Percentiles rank a stretch among this genome's conserved stretches.
Evolutionary conservation across 371 early-diverging fungal species (phyloP).

Genomic region (Mucor velutinosus): DNA sequence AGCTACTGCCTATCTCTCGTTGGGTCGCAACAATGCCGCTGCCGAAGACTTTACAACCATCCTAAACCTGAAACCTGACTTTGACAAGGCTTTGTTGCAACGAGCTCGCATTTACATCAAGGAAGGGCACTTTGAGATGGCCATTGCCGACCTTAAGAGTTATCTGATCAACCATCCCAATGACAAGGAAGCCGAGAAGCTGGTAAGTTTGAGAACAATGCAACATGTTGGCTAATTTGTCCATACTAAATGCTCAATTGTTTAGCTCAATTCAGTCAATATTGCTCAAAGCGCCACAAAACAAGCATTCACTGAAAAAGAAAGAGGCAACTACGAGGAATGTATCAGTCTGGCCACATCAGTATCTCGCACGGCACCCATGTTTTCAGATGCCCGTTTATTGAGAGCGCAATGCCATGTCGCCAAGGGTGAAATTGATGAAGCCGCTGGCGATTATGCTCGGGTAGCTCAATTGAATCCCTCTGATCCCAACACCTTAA

Average conservation of each 20-base stretch:
- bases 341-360: constrained; percentile 12
- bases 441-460: constrained; percentile 81
- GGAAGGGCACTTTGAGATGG: constrained; percentile 69
- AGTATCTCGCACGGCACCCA: constrained; percentile 10
- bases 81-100: constrained; percentile 79
- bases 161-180: constrained; percentile 47
- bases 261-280: not conserved
- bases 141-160: constrained; percentile 52
- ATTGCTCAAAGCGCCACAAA: not conserved
- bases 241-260: not conserved
- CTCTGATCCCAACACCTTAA: constrained; percentile 57
- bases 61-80: constrained; percentile 84
- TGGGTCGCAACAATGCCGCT: constrained; percentile 75
- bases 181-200: constrained; percentile 45
- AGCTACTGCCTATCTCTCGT: constrained; percentile 79
- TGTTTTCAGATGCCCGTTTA: not conserved
- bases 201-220: not conserved
- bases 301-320: constrained; percentile 10
- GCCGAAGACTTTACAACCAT: constrained; percentile 79
- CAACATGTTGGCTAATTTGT: not conserved
- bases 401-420: constrained; percentile 76
- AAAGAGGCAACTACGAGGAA: not conserved
- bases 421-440: constrained; percentile 72
- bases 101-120: constrained; percentile 77
- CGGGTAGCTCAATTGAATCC: constrained; percentile 74